Evolutionary conservation across 2,329 filamentous ascomycete genomes (phyloP), one percentile per base, ranked within the genome.

Genomic region (Zymoseptoria tritici): DNA sequence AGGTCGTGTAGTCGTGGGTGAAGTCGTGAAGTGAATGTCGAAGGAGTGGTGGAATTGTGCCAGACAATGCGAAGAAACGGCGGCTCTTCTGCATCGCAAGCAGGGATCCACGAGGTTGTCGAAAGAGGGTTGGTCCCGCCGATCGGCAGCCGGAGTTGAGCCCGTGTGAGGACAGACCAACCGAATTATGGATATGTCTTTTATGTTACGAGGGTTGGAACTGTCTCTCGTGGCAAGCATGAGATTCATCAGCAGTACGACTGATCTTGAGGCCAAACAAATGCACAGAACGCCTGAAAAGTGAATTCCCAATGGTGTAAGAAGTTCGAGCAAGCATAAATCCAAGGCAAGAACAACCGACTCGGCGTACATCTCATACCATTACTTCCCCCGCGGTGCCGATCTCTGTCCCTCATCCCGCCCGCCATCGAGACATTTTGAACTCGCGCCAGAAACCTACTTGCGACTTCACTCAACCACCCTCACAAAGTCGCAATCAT

Each of bases 401-500:
- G 36, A 46, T 46, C 36, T 46, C n/a, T 16, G 36, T n/a, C 36
- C 16, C 16, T 46, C 16, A 16, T n/a, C 36, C 21, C 36, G 36
- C 36, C 13, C 13, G 11, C 36, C 11, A 3, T n/a, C 13, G 36
- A 46, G 36, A 46, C 36, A 46, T 16, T 46, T 46, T n/a, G 36
- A 6, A n/a, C 36, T 16, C 11, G 36, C 36, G 36, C 36, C 9
- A n/a, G 16, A 46, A 46, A 22, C 24, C 57, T 22, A 22, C 24
- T 29, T 36, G 26, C 9, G 49, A 19, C 24, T 20, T 21, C 24
- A 46, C 49, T 51, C n/a, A 49, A 51, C 20, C 24, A 54, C 50
- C 20, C 46, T n/a, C 21, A 21, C n/a, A 13, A 53, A 52, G 16
- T 56, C 66, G 60, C 66, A 65, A 76, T 68, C 49, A 81, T 81